These are phyloP conservation scores for Cenchrus americanus DNA, from an alignment of 176 grass and related monocot species.

Conservation along the genomic window DNA sequence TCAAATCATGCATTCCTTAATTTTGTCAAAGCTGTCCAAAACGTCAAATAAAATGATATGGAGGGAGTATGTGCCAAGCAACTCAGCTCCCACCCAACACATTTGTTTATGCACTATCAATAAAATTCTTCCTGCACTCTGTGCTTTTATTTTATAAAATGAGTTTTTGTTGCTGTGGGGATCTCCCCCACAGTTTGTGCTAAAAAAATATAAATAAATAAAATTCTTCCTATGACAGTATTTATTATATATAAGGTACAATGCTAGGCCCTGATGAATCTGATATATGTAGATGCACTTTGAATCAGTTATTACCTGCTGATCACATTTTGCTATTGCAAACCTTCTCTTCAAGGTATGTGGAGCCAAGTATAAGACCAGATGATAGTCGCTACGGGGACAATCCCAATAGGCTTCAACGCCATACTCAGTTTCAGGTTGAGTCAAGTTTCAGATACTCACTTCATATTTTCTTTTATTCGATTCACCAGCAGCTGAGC, in stretches of 20 bases:
- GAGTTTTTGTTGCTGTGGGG: too few relatives aligned
- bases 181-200: too few relatives aligned
- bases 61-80: background rate
- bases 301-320: background rate
- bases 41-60: too few relatives aligned
- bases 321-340: background rate
- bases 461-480: background rate
- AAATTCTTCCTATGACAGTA: too few relatives aligned
- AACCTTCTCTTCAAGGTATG: slow-evolving; percentile 60
- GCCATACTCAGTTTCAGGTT: slow-evolving; percentile 98
- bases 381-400: slow-evolving; percentile 96
- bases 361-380: slow-evolving; percentile 89
- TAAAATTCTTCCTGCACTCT: too few relatives aligned
- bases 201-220: too few relatives aligned
- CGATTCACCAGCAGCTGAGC: background rate
- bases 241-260: background rate
- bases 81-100: background rate
- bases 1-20: too few relatives aligned
- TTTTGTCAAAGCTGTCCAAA: too few relatives aligned
- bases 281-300: background rate
- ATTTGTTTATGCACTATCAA: background rate
- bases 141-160: too few relatives aligned
- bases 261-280: background rate
- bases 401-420: slow-evolving; percentile 95
- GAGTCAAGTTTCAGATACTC: background rate